Conservation (phyloP, 2,329 filamentous ascomycete genomes). For the Clonostachys solani region DNA sequence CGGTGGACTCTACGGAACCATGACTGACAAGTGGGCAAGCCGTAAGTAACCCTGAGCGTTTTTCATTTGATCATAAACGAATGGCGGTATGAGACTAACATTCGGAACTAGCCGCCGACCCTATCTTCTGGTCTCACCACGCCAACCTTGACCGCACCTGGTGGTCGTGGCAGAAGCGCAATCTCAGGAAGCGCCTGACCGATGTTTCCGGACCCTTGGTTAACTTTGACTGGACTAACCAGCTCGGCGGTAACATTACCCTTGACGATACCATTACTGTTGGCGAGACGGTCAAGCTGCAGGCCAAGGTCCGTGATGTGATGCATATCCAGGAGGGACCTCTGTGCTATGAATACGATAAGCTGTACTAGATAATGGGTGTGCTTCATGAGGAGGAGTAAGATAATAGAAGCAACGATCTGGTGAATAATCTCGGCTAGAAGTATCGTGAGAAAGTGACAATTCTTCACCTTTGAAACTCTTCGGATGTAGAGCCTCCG, state of each 20-base stretch:
- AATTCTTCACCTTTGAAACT: no score
- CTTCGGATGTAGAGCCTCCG: no score
- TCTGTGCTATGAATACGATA: no score
- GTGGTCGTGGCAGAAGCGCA: conserved; percentile 10
- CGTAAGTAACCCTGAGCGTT: neutral
- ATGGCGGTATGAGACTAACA: neutral
- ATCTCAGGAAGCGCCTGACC: neutral
- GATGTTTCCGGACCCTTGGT: neutral
- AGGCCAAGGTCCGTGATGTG: neutral
- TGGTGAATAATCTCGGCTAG: no score
- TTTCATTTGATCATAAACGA: conserved; percentile 4
- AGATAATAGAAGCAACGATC: no score
- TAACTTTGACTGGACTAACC: neutral
- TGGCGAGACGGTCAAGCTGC: neutral
- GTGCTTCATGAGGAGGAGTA: no score
- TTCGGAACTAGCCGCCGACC: conserved; percentile 4
- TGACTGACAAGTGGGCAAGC: conserved; percentile 4
- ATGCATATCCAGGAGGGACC: neutral
- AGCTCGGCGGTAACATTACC: neutral
- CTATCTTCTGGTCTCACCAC: conserved; percentile 13
- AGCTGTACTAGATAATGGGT: no score
- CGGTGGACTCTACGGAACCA: conserved; percentile 4
- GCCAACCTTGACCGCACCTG: conserved; percentile 11
- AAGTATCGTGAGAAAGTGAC: no score
- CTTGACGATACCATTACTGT: neutral